Conservation (phyloP, 2,329 filamentous ascomycete genomes). For the Alternaria ventricosa region DNA sequence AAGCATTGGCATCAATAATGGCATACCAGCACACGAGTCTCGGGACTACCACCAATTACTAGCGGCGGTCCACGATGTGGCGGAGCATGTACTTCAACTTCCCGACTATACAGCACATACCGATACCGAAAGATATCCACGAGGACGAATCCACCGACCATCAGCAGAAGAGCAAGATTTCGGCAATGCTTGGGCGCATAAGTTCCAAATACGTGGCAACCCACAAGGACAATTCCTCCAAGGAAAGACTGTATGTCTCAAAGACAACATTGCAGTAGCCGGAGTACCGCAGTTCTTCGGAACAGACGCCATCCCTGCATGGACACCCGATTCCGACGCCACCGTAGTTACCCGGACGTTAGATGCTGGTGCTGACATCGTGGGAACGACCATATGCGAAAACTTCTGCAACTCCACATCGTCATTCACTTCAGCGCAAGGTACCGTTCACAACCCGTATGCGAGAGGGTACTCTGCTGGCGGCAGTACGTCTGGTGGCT, state of each 20-base stretch:
- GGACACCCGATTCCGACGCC: constrained; percentile 61
- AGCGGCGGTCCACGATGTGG: constrained; percentile 60
- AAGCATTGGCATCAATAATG: constrained; percentile 30
- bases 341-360: constrained; percentile 60
- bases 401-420: constrained; percentile 60
- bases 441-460: constrained; percentile 51
- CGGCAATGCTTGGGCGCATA: constrained; percentile 61
- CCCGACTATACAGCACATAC: constrained; percentile 57
- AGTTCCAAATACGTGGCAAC: constrained; percentile 54
- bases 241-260: constrained; percentile 59
- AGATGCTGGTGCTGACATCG: constrained; percentile 59
- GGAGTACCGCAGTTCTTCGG: constrained; percentile 62
- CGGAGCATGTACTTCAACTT: constrained; percentile 52
- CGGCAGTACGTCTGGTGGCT: constrained; percentile 56
- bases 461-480: constrained; percentile 55
- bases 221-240: constrained; percentile 18
- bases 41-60: constrained; percentile 58
- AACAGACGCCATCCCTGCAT: constrained; percentile 56
- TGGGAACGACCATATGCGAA: constrained; percentile 61
- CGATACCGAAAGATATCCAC: constrained; percentile 54
- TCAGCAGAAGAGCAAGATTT: constrained; percentile 38
- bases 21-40: constrained; percentile 47
- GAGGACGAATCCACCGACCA: constrained; percentile 54
- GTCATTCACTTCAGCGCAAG: constrained; percentile 55
- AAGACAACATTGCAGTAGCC: constrained; percentile 63